Evolutionary conservation across 768 basidiomycete species (phyloP), one percentile per base, ranked within the genome.

Genomic region (Calocera cornea): DNA sequence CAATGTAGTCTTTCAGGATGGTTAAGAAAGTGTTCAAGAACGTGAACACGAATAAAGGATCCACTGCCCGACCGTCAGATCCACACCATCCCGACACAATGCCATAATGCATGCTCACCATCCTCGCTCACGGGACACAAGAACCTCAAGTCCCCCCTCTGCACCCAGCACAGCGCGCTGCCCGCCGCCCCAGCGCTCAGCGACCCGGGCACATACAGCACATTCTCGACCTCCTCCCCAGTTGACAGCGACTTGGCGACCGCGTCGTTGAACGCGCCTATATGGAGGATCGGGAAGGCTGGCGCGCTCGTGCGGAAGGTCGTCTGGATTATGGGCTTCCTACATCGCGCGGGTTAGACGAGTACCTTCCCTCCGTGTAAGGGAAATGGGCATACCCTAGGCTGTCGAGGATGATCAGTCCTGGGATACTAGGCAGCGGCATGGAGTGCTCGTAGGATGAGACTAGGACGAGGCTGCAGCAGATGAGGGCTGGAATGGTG

Each of bases 41-140:
- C 0, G 92, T 83, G 74, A 97, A 94, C 10, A 89, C 93, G 68
- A 92, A 87, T 38, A 94, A 77, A 0, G 95, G 94, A 74, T 97
- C 94, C 73, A 87, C 94, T 95, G 3, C 19, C 5, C 27, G 34
- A 10, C 10, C 33, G 27, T 22, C n/a, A 16, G 22, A 33, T n/a
- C 24, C 1, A 29, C n/a, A 17, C 34, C 34, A n/a, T 27, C 44
- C 44, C 8, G 16, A 24, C 0, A 27, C 1, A 10, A 16, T 8
- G 11, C 16, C 24, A n/a, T 14, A 19, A 27, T 10, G 40, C n/a
- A n/a, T n/a, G 81, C 88, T 74, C 74, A 94, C 94, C 83, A 75
- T 95, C 90, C 29, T 86, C 88, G 71, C 89, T 90, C 49, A 95
- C 81, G 24, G 91, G 90, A 71, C 86, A 90, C 19, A 95, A 75